Conservation (phyloP, 306 rosid species). For the Lablab purpureus region DNA sequence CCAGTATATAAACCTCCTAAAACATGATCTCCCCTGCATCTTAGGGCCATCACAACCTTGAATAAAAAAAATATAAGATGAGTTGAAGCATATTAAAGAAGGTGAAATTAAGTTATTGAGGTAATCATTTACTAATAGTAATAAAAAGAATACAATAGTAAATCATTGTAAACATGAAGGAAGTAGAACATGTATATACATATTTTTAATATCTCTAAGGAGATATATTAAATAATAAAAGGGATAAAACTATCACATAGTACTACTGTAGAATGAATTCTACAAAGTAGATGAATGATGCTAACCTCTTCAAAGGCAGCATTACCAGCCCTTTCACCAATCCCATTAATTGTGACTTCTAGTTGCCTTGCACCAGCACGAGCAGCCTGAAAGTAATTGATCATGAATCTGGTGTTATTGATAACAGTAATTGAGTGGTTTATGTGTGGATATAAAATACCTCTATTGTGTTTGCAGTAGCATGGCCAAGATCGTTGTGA, state of each 20-base stretch:
- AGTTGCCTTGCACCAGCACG: conserved; percentile 89
- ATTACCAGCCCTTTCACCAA: conserved; percentile 99
- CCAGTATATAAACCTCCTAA: conserved; percentile 77
- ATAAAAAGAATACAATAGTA: not conserved
- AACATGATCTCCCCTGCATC: conserved; percentile 60
- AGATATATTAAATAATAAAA: no score
- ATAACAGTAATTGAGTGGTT: no score
- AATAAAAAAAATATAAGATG: not conserved
- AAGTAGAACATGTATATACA: no score
- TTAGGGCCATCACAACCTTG: conserved; percentile 68
- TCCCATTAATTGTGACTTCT: conserved; percentile 95
- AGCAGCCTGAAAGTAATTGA: conserved; percentile 17
- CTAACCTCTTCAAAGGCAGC: conserved; percentile 90
- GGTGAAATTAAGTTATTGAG: not conserved
- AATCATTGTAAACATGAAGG: no score
- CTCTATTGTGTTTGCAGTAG: no score
- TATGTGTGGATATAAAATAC: no score
- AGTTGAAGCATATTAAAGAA: no score
- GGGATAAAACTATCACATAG: no score
- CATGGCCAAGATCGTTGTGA: conserved; percentile 72
- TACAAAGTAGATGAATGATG: not conserved
- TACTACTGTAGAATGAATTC: no score
- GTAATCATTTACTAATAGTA: not conserved
- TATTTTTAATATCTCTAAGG: no score
- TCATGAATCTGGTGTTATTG: no score